A percentile compares a stretch with the other conserved stretches of the same genome.
Conservation (phyloP, 2,329 filamentous ascomycete genomes). For the Aspergillus neotritici region DNA sequence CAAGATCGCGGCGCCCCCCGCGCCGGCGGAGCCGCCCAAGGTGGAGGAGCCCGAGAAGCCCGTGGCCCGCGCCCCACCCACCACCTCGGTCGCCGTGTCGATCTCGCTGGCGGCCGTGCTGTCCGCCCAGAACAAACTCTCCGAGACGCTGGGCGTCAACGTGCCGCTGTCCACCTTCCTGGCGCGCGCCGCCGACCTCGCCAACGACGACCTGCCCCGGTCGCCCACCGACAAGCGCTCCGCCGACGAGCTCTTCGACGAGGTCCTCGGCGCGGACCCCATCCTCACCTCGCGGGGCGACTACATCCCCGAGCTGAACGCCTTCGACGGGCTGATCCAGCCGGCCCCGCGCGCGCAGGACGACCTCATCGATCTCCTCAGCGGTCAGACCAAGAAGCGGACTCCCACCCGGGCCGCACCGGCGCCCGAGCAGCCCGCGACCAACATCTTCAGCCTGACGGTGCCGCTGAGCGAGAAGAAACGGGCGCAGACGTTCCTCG, state of each 20-base stretch:
- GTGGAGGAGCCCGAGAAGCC: slow-evolving; percentile 30
- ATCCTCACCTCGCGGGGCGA: slow-evolving; percentile 49
- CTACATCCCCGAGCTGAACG: slow-evolving; percentile 67
- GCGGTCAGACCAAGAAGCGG: slow-evolving; percentile 42
- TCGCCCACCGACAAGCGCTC: slow-evolving; percentile 61
- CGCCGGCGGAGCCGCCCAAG: slow-evolving; percentile 22
- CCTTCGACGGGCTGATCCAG: slow-evolving; percentile 38
- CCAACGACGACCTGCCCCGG: slow-evolving; percentile 77
- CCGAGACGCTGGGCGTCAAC: slow-evolving; percentile 69
- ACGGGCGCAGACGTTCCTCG: slow-evolving; percentile 74
- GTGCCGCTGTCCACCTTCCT: slow-evolving; percentile 84
- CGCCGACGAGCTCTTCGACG: slow-evolving; percentile 79
- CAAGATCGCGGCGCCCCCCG: slow-evolving; percentile 59
- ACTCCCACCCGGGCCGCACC: slow-evolving; percentile 20
- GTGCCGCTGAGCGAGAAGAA: slow-evolving; percentile 76
- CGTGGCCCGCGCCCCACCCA: slow-evolving; percentile 24
- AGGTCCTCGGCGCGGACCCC: slow-evolving; percentile 62
- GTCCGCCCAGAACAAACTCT: slow-evolving; percentile 73
- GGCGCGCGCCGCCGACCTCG: slow-evolving; percentile 73
- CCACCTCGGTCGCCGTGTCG: slow-evolving; percentile 57
- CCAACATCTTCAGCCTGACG: slow-evolving; percentile 75
- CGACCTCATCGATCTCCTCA: slow-evolving; percentile 81
- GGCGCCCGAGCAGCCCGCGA: slow-evolving; percentile 46
- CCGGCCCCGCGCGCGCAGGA: slow-evolving; percentile 44
- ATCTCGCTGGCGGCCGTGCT: slow-evolving; percentile 74